These are phyloP conservation scores for Aspergillus sojae DNA, from an alignment of 2,329 filamentous ascomycete genomes.

Conservation along the genomic window DNA sequence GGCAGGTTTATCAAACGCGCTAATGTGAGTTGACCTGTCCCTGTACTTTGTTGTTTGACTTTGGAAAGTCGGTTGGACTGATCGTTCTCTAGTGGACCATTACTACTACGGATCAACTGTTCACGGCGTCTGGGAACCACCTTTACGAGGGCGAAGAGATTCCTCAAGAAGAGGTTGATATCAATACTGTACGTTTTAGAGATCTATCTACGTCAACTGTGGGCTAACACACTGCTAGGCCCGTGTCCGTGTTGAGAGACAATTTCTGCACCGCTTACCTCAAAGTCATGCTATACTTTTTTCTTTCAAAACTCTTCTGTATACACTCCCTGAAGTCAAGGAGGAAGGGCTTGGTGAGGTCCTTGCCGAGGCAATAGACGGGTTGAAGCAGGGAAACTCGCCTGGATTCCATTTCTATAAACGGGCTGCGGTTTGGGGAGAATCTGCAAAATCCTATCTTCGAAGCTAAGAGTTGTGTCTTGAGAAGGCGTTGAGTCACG, in stretches of 20 bases:
- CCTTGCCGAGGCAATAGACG: conserved; percentile 24
- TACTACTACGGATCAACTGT: conserved; percentile 15
- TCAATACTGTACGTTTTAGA: neutral
- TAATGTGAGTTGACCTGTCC: conserved; percentile 16
- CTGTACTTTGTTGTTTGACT: no score
- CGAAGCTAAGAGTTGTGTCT: neutral
- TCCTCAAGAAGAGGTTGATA: neutral
- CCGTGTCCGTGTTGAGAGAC: conserved; percentile 4
- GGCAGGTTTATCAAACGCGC: conserved; percentile 25
- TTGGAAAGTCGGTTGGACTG: neutral
- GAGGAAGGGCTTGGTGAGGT: conserved; percentile 19
- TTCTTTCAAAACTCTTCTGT: conserved; percentile 27
- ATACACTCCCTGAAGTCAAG: conserved; percentile 23
- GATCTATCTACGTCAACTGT: neutral
- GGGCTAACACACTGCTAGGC: conserved; percentile 12
- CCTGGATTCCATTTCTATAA: conserved; percentile 4
- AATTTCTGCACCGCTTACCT: conserved; percentile 22
- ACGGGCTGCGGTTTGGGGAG: neutral
- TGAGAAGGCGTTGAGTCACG: neutral
- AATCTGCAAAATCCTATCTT: neutral
- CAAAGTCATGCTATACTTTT: conserved; percentile 19
- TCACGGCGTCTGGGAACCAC: conserved; percentile 19
- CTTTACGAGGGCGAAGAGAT: conserved; percentile 21
- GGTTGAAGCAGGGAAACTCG: conserved; percentile 22
- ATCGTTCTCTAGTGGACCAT: conserved; percentile 6